A percentile compares a stretch with the other conserved stretches of the same genome.
phyloP scores from a whole-genome alignment of 2,329 filamentous ascomycete species.

The Aspergillus sp. region DNA sequence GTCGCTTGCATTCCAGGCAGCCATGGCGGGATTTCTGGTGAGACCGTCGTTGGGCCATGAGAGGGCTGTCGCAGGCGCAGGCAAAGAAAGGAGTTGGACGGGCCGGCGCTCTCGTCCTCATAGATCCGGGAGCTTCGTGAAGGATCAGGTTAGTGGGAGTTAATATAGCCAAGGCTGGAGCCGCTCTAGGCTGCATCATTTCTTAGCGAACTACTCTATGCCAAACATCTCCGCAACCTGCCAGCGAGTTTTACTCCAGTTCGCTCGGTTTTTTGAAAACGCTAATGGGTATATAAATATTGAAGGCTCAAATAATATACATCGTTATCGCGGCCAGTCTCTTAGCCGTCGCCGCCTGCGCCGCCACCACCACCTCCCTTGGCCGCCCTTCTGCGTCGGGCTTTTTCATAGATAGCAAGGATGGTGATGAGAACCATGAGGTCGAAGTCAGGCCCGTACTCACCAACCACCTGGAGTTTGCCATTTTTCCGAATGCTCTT shows the following conservation, averaged over 20 bases:
- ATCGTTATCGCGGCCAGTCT: too few species aligned
- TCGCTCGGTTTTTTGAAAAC: background rate
- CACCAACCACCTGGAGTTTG: slow-evolving; percentile 29
- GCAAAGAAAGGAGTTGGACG: background rate
- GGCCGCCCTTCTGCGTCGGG: slow-evolving; percentile 17
- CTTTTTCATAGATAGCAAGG: slow-evolving; percentile 27
- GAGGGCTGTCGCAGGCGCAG: background rate
- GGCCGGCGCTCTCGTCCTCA: slow-evolving; percentile 3
- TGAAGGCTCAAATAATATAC: too few species aligned
- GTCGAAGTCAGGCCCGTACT: slow-evolving; percentile 30
- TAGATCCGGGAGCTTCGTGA: slow-evolving; percentile 7
- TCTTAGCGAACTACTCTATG: slow-evolving; percentile 10
- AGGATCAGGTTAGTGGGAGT: slow-evolving; percentile 14
- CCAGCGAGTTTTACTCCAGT: background rate
- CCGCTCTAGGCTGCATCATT: slow-evolving; percentile 14
- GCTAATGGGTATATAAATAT: background rate
- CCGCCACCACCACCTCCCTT: slow-evolving; percentile 14
- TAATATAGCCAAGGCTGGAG: slow-evolving; percentile 15
- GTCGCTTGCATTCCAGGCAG: slow-evolving; percentile 35
- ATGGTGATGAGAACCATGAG: slow-evolving; percentile 30
- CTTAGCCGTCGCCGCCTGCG: slow-evolving; percentile 13
- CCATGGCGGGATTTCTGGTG: slow-evolving; percentile 38
- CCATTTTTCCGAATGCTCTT: slow-evolving; percentile 32
- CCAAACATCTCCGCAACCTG: background rate
- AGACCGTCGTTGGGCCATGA: slow-evolving; percentile 35